Conservation (phyloP, 1,284 basidiomycete species). For the Ustilago bromivora region DNA sequence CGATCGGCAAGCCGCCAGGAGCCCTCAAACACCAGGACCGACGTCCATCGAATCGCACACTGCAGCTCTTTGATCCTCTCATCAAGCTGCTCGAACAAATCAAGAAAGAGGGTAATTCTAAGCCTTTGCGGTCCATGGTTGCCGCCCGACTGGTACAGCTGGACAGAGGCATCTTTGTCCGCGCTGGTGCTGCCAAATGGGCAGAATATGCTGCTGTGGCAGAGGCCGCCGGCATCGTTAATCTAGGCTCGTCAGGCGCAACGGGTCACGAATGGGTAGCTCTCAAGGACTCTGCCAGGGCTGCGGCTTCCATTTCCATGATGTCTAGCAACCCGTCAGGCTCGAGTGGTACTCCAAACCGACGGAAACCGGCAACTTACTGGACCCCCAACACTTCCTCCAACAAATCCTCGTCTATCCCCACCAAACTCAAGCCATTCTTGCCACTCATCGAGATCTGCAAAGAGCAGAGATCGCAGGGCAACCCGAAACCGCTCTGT, state of each 20-base stretch:
- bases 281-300: conserved; percentile 31
- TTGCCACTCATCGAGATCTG: conserved; percentile 54
- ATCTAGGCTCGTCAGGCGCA: conserved; percentile 43
- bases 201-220: conserved; percentile 60
- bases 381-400: conserved; percentile 10
- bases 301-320: conserved; percentile 26
- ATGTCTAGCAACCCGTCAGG: conserved; percentile 21
- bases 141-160: conserved; percentile 38
- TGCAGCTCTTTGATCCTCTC: conserved; percentile 56
- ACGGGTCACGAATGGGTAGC: conserved; percentile 60
- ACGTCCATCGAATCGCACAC: conserved; percentile 40
- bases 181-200: conserved; percentile 57
- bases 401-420: conserved; percentile 1
- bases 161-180: conserved; percentile 52
- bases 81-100: conserved; percentile 51
- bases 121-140: conserved; percentile 53
- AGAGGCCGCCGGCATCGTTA: conserved; percentile 58
- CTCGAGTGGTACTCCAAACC: conserved; percentile 21
- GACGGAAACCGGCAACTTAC: conserved; percentile 22
- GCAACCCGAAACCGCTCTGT: conserved; percentile 33
- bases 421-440: conserved; percentile 32
- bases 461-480: conserved; percentile 47
- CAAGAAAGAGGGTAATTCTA: conserved; percentile 50
- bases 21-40: conserved; percentile 32
- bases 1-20: conserved; percentile 26